Base-by-base conservation (phyloP, 78 protist species). In the Chrysochromulina tobinii region DNA sequence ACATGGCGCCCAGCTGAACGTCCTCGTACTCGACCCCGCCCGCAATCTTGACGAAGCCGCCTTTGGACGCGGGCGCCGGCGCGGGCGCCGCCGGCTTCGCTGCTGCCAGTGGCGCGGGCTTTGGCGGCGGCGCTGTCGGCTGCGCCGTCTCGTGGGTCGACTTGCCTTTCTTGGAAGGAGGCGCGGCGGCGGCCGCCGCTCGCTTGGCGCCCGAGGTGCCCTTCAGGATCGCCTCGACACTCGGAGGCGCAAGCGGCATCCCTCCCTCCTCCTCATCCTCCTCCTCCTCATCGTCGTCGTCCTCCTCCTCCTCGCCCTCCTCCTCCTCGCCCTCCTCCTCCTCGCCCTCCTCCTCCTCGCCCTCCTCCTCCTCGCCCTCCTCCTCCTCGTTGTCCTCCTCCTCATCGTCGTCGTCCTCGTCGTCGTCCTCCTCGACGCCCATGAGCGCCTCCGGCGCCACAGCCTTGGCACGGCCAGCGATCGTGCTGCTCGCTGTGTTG, bases 301-400 rank as follows among this genome's bases (percentile, higher is more conserved):
- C 67, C 27, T n/a, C 58, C 50, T 81, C 59, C 20, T 81, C 58
- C 72, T 2, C 50, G 25, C 17, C 67, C 67, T 57, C 59, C 17
- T 8, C 67, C 21, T 54, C 67, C 88, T 2, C 88, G 1, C 2
- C 50, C 4, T 7, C 67, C 61, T 54, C 50, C 54, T 54, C 59
- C 88, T n/a, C 89, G 23, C 3, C 21, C 51, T 61, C 75, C 73
- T 61, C 89, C 51, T 85, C 57, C 75, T 81, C 51, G 61, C 61
- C 73, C 14, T 48, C 89, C 50, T 20, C 61, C 54, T 85, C 79
- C 54, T 20, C 72, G 8, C 25, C 72, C 23, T 66, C 72, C 23
- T 66, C 72, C 14, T 20, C 72, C 72, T 66, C 72, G 3, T 61
- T 75, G 0, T 85, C 89, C 27, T 12, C 61, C 3, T 61, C 88